These are phyloP conservation scores for Wickerhamomyces canadensis DNA, from an alignment of 805 yeast genomes.

Conservation along the genomic window DNA sequence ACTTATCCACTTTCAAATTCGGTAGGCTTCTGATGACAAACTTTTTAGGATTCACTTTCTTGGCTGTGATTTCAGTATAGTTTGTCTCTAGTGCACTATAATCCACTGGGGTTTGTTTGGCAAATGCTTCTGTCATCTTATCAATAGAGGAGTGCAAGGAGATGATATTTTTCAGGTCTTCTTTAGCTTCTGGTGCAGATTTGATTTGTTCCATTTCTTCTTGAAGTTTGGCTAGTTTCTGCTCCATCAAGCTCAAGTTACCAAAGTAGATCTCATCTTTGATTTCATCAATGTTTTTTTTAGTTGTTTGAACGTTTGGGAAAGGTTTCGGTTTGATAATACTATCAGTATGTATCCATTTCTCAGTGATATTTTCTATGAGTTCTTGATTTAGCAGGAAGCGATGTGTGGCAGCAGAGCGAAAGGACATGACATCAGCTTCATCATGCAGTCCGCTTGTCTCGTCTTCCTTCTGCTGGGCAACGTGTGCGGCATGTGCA, in stretches of 20 bases:
- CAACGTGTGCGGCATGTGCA: conserved; percentile 5
- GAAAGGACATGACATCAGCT: conserved; percentile 45
- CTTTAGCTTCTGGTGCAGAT: conserved; percentile 4
- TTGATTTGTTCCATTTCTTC: conserved; percentile 15
- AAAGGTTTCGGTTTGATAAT: conserved; percentile 36
- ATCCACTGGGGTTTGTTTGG: conserved; percentile 2
- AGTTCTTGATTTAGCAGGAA: conserved; percentile 43
- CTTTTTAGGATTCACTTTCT: conserved; percentile 1
- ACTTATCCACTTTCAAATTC: conserved; percentile 9
- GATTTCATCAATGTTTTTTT: conserved; percentile 9
- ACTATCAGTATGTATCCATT: conserved; percentile 38
- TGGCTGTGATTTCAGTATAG: conserved; percentile 6
- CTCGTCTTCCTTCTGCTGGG: conserved; percentile 17
- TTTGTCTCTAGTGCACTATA: conserved; percentile 2
- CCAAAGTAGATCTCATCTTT: conserved; percentile 23
- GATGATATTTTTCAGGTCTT: conserved; percentile 1
- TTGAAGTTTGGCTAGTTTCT: conserved; percentile 14
- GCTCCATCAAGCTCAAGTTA: conserved; percentile 17
- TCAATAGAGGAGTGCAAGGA: conserved; percentile 7
- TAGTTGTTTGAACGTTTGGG: conserved; percentile 14
- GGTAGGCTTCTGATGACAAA: conserved; percentile 11
- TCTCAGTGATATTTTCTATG: conserved; percentile 41
- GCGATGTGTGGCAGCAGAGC: conserved; percentile 39
- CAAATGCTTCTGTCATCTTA: conserved; percentile 8
- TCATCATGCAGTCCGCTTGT: conserved; percentile 38